These are phyloP conservation scores for Colletotrichum endophyticum DNA, from an alignment of 2,329 filamentous ascomycete genomes.

Conservation along the genomic window DNA sequence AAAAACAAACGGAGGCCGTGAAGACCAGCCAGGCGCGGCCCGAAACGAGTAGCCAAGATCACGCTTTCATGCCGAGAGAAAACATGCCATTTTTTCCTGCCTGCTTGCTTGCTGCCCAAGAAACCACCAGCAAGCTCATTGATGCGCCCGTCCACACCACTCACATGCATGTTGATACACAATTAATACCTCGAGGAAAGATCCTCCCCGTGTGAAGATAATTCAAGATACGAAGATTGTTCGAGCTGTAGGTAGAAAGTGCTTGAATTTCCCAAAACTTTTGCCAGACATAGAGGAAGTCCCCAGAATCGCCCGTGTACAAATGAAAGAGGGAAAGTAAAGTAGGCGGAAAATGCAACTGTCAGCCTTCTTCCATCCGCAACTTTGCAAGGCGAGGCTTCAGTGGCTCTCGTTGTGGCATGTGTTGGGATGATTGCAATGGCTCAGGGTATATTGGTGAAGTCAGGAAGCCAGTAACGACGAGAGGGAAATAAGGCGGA, in stretches of 20 bases:
- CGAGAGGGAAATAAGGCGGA: not conserved
- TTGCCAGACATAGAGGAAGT: not conserved
- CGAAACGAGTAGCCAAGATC: not conserved
- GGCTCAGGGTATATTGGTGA: not conserved
- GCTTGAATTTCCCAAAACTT: not conserved
- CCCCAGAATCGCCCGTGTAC: not conserved
- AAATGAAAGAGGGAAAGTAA: not conserved
- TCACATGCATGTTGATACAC: not conserved
- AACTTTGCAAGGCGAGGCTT: not conserved
- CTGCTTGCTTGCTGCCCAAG: not conserved
- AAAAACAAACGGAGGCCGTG: not conserved
- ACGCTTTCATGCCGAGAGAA: not conserved
- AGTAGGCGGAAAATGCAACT: not conserved
- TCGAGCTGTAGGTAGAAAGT: not conserved
- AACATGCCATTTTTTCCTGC: not conserved
- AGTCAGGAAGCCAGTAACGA: not conserved
- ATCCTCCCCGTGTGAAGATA: not conserved
- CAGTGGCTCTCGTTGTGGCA: not conserved
- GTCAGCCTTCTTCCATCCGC: not conserved
- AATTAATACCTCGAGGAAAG: not conserved
- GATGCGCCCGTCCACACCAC: not conserved
- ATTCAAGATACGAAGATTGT: not conserved
- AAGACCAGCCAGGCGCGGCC: not conserved
- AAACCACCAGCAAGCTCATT: not conserved
- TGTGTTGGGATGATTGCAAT: not conserved